Base-by-base conservation (phyloP, 352 stramenopile species). In the Globisporangium camurandrum region DNA sequence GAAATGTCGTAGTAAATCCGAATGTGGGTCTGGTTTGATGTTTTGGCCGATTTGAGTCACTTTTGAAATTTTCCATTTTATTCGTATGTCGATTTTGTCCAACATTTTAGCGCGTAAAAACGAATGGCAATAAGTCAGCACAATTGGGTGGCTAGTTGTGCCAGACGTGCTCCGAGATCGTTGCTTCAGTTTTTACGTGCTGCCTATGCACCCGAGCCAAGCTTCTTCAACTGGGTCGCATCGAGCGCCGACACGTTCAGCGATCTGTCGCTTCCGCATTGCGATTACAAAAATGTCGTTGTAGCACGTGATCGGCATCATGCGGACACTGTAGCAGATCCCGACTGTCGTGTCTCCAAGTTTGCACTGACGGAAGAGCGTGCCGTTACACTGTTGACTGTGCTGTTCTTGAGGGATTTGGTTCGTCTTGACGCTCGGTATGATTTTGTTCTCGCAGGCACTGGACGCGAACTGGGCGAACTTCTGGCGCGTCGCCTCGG, bases 151-250 rank as follows among this genome's bases (percentile, higher is more conserved):
- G n/a, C n/a, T n/a, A n/a, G n/a, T n/a, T n/a, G n/a, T n/a, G n/a
- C n/a, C n/a, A n/a, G n/a, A n/a, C n/a, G n/a, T n/a, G n/a, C n/a
- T n/a, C n/a, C n/a, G n/a, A n/a, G n/a, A n/a, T n/a, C n/a, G n/a
- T n/a, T n/a, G n/a, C n/a, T n/a, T n/a, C n/a, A n/a, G n/a, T n/a
- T n/a, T n/a, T n/a, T n/a, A n/a, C n/a, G n/a, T n/a, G n/a, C n/a
- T n/a, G n/a, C n/a, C n/a, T n/a, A n/a, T 34, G 24, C 64, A 78
- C 10, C 64, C 64, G 0, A 77, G 52, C 66, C 66, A 76, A 1
- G 66, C 60, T 39, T 80, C 69, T 0, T 53, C 2, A 3, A 51
- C 36, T 0, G 52, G 51, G 16, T 76, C 49, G 24, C 63, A 76
- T 0, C 16, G 28, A 7, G 59, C 53, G 0, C 64, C 66, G 14